Base-by-base conservation (phyloP, 306 rosid genomes). In the Castanopsis chinensis region DNA sequence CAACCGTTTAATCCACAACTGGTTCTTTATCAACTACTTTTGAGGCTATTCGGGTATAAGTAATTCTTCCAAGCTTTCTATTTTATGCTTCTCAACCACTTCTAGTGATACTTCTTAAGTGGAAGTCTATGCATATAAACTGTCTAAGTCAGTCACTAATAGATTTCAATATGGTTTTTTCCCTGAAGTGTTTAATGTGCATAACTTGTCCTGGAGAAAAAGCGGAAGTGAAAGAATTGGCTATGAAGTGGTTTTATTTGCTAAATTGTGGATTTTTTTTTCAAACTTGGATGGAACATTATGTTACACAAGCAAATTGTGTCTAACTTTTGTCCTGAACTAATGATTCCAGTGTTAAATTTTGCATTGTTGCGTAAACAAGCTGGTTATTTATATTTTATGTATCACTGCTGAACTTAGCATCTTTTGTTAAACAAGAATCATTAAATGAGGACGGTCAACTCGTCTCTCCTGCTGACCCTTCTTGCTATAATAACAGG, bases 1-100 rank as follows among this genome's bases (percentile, higher is more conserved):
- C 97, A 92, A 81, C 94, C 92, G 79, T 80, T 90, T 25, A 87
- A 67, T 64, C 78, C 83, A 41, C 68, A 84, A 12, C 88, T 83
- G 97, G 94, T 80, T 94, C 94, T 54, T 75, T 92, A 86, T 94
- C 97, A 45, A 89, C 96, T n/a, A 92, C 96, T 70, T 92, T 90
- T 80, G 97, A 92, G 92, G 96, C 98, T 79, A 91, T 84, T 41
- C 96, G 89, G 97, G 97, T 94, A 79, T 57, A 60, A 27, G 45
- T 76, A 5, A 19, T 63, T 45, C 45, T 75, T 25, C 5, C 54
- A 8, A 65, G 4, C 69, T 28, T 14, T 28, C 69, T 37, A 63
- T 63, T 21, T 25, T n/a, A 27, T 28, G 69, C 41, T 27, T 20
- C 20, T 63, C 20, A 28, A 28, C 69, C 6, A 15, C 30, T 28